Evolutionary conservation across 169 alveolate species (phyloP), one percentile per base, ranked within the genome.

Genomic region (Cytauxzoon felis): DNA sequence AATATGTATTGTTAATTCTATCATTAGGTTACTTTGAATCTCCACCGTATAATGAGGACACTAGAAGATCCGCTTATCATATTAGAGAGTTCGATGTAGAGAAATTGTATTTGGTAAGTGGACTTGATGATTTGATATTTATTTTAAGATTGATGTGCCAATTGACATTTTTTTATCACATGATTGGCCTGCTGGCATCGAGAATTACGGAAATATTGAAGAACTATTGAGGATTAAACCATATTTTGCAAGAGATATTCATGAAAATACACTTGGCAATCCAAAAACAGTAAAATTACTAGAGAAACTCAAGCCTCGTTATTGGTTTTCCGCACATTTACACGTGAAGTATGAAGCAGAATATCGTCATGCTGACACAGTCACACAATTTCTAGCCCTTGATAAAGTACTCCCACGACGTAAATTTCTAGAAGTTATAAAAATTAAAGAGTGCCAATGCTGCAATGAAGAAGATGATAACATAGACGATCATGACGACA

Each of bases 101-200:
- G 63, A 93, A 94, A 68, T 88, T 94, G 59, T 32, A 68, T 13
- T 29, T 67, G 52, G 73, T 90, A 24, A 7, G 84, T 51, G 2
- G 8, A 18, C 9, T 13, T 16, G 6, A 4, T 19, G 29, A n/a
- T 18, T 1, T 27, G 16, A 56, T 32, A 24, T 51, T 6, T 56
- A 27, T 16, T 53, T 30, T 19, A 57, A 87, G 85, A 42, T 88
- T 45, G 70, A 79, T 56, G 89, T 82, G 30, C 82, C 82, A 24
- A 80, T 94, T 18, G 98, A 95, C 87, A 85, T 95, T 6, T 88
- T 95, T 73, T 48, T 95, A 63, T 84, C 97, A 36, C 99, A 96
- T 81, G 99, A 96, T 76, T 96, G 99, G 99, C 99, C 99, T 29
- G 66, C 59, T 27, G 91, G 89, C 19, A 89, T 92, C n/a, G 91